Percentiles rank a stretch among this genome's conserved stretches.
Conservation (phyloP, 1,284 basidiomycete genomes). For the Cutaneotrichosporon daszewskae region DNA sequence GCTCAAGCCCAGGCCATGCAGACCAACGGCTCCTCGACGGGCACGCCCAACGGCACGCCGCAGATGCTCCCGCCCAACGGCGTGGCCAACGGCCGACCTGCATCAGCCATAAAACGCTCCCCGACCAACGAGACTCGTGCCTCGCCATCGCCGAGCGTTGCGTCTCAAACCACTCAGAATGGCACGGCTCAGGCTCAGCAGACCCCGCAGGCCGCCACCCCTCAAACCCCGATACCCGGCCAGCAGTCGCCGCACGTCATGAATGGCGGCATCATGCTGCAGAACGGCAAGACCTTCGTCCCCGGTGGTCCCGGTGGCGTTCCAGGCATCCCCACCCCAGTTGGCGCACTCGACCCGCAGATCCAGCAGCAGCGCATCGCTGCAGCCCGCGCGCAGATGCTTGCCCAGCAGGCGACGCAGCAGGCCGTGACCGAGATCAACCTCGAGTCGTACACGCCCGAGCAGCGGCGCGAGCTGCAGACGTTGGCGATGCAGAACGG, state of each 20-base stretch:
- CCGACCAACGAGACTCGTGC: constrained; percentile 2
- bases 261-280: constrained; percentile 17
- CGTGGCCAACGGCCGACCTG: constrained; percentile 8
- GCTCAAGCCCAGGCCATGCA: constrained; percentile 8
- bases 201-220: background rate
- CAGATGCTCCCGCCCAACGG: constrained; percentile 13
- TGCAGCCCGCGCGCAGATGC: constrained; percentile 12
- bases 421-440: constrained; percentile 4
- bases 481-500: constrained; percentile 20
- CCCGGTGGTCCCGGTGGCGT: constrained; percentile 11
- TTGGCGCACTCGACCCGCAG: constrained; percentile 17
- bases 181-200: constrained; percentile 7
- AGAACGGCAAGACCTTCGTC: constrained; percentile 26
- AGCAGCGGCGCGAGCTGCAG: constrained; percentile 22
- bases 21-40: constrained; percentile 2
- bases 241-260: constrained; percentile 22
- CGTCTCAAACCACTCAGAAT: constrained; percentile 5
- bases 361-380: constrained; percentile 17
- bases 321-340: constrained; percentile 11
- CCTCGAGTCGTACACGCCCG: constrained; percentile 19
- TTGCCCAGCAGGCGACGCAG: constrained; percentile 6
- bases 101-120: constrained; percentile 8
- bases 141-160: constrained; percentile 1
- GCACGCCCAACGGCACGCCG: constrained; percentile 12
- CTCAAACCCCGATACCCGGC: constrained; percentile 8